Conservation (phyloP, 208 protist genomes). For the Angomonas desouzai region DNA sequence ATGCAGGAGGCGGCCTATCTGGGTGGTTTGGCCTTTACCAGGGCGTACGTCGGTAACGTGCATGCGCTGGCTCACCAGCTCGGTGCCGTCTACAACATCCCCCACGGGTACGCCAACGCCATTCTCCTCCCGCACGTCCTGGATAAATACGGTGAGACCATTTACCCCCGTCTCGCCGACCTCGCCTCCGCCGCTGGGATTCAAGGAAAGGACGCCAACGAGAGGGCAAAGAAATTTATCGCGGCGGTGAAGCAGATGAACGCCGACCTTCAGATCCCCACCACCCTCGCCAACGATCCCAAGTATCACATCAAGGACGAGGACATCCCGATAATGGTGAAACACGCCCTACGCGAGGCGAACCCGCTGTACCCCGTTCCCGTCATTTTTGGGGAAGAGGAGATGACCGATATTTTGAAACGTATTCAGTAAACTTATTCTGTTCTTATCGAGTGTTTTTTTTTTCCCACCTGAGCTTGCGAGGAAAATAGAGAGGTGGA, state of each 20-base stretch:
- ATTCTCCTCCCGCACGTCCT: conserved; percentile 69
- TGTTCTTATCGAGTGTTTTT: not conserved
- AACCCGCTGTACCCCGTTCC: conserved; percentile 67
- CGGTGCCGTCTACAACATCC: conserved; percentile 65
- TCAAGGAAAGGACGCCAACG: conserved; percentile 21
- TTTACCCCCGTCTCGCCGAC: conserved; percentile 30
- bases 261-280: conserved; percentile 35
- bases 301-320: conserved; percentile 29
- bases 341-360: conserved; percentile 36
- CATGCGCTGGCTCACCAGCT: conserved; percentile 81
- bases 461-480: not conserved
- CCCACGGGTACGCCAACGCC: conserved; percentile 82
- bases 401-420: conserved; percentile 34
- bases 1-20: conserved; percentile 79
- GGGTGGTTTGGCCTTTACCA: conserved; percentile 82
- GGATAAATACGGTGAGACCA: conserved; percentile 40
- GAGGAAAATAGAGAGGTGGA: not conserved
- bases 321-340: conserved; percentile 39
- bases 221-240: conserved; percentile 48
- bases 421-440: conserved; percentile 14
- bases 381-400: conserved; percentile 44
- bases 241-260: conserved; percentile 42
- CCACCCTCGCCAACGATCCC: conserved; percentile 23
- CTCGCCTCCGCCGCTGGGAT: conserved; percentile 31
- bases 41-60: conserved; percentile 79